Percentiles rank a stretch among this genome's conserved stretches.
These are phyloP conservation scores for Conringia planisiliqua DNA, from an alignment of 345 rosid genomes.

Conservation along the genomic window DNA sequence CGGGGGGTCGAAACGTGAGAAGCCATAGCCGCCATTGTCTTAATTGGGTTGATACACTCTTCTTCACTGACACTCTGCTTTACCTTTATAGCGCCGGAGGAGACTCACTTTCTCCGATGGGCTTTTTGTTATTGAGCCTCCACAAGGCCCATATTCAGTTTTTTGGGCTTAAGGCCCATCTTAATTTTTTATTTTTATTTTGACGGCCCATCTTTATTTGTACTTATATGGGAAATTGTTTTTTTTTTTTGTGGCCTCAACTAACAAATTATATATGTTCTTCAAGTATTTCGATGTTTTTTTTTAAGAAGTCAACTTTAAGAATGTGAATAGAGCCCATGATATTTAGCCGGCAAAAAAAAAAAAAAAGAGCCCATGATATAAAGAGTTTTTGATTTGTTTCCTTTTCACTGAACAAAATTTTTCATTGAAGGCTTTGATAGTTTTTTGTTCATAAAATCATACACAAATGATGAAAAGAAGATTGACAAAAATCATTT, in stretches of 20 bases:
- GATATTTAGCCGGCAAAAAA: too few species aligned
- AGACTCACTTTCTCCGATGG: neutral
- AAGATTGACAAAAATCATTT: neutral
- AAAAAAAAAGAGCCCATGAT: neutral
- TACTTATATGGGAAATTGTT: neutral
- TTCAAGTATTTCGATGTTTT: too few species aligned
- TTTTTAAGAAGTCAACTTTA: too few species aligned
- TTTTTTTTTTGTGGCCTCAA: neutral
- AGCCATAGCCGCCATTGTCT: conserved; percentile 65
- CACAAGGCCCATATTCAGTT: neutral
- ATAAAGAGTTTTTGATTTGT: neutral
- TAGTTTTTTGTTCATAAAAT: neutral
- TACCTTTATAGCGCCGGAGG: neutral
- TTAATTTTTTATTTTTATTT: neutral
- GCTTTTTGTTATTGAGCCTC: neutral
- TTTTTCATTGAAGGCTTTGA: neutral
- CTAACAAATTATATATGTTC: neutral
- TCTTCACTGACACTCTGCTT: neutral
- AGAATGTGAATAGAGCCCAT: too few species aligned
- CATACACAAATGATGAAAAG: neutral
- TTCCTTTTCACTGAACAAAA: neutral
- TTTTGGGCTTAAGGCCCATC: neutral
- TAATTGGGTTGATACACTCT: neutral
- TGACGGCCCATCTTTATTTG: too few species aligned
- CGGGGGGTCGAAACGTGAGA: conserved; percentile 38